Base-by-base conservation (phyloP, 257 asterid species). In the Plantago elongata region DNA sequence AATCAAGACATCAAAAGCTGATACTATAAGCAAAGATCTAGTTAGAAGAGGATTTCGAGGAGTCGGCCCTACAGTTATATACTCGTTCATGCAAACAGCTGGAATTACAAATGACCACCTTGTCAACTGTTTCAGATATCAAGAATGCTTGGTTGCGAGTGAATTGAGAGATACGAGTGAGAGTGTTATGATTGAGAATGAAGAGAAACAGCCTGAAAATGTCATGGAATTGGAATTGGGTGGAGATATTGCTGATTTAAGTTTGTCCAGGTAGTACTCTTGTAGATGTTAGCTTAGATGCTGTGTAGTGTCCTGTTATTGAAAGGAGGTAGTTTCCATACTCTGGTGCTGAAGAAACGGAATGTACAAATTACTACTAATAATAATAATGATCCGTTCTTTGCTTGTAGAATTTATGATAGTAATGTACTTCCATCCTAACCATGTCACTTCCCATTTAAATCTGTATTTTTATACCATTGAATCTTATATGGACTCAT, bases 91-190 rank as follows among this genome's bases (percentile, higher is more conserved):
- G 97, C 99, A 92, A 74, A 96, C 71, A 16, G 83, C 88, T 49
- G 99, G 99, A 66, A 77, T 92, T 15, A 87, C 97, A 43, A 89
- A 89, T n/a, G 99, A 92, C 70, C 99, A 92, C 73, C 91, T 92
- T 64, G 68, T 77, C 73, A 84, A 75, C 61, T 92, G 99, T 77
- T 92, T 83, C 89, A 77, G 95, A 75, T 82, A 78, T 65, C 81
- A 69, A 18, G 94, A 89, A 10, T 92, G 97, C 72, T 45, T 80
- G 57, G 68, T 54, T 43, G 75, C 64, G 12, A 78, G 74, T 15
- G 83, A 81, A 42, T 65, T 44, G 63, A 62, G 22, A 43, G 78
- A 70, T 14, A 81, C 65, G 62, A 75, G 66, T 22, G 86, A 77
- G 56, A 75, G 59, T 64, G 56, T 68, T 38, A 45, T 54, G 29